Evolutionary conservation across 176 grass and related monocot genomes (phyloP), one percentile per base, ranked within the genome.

Genomic region (Juncus inflexus): DNA sequence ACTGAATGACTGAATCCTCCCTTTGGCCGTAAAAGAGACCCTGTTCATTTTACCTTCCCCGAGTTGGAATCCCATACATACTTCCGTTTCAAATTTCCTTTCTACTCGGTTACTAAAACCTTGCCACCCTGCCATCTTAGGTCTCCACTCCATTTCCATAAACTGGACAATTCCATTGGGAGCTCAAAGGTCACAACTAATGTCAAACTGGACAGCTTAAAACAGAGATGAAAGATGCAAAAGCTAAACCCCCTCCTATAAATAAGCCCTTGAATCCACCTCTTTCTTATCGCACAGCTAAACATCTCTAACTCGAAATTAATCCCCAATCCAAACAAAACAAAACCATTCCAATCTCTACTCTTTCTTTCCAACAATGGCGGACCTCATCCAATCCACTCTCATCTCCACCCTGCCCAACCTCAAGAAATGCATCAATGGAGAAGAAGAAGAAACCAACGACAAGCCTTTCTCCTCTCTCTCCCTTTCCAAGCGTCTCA

Each of bases 321-420:
- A 47, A 19, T 39, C 12, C 9, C 6, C 7, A 37, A 39, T 42
- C 47, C 43, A 47, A 47, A 15, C 37, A 40, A 50, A 15, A 14
- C 60, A 40, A 50, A 15, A 14, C 60, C 45, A 75, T 16, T 42
- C 38, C 11, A 28, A 28, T 38, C 3, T 37, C 12, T 43, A 45
- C 2, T 73, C 19, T 14, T 3, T 50, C 55, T 45, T 60, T 73
- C 8, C 62, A 36, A 19, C 62, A 60, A 77, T 77, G 74, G 74
- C 6, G 16, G 74, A 67, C 45, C 51, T 66, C 51, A 50, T 77
- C 62, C 49, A 57, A 42, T 57, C 51, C 13, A 10, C 73, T 61
- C 76, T 6, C 83, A 79, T 36, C 61, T 77, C 56, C 52, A 63
- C 40, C 43, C 38, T 76, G 57, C 79, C 12, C 79, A 83, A 71